Conservation (phyloP, 2,329 filamentous ascomycete genomes). For the Dactylellina cionopaga region DNA sequence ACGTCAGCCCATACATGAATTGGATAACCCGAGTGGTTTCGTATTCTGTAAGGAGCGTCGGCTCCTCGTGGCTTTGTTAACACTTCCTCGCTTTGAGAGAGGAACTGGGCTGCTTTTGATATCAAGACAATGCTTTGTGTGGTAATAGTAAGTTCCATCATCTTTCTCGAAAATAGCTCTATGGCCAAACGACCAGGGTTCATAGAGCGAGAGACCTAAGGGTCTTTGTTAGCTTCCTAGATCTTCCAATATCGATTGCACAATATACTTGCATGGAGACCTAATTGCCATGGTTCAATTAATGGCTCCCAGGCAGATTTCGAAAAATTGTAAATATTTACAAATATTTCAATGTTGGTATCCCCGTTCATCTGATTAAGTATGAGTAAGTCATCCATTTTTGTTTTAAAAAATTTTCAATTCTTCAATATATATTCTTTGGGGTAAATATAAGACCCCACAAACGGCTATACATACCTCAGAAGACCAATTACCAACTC, state of each 20-base stretch:
- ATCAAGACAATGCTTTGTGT: slow-evolving; percentile 91
- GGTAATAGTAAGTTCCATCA: slow-evolving; percentile 89
- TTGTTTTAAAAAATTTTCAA: no score
- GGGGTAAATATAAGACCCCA: no score
- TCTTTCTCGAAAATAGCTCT: slow-evolving; percentile 87
- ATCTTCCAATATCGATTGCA: background rate
- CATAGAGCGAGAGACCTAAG: slow-evolving; percentile 54
- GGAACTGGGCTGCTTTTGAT: slow-evolving; percentile 90
- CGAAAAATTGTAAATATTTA: slow-evolving; percentile 98
- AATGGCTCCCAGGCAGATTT: slow-evolving; percentile 98
- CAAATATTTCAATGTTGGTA: slow-evolving; percentile 88
- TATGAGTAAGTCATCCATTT: no score
- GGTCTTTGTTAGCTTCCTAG: background rate
- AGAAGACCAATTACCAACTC: slow-evolving; percentile 86
- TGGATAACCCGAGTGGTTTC: slow-evolving; percentile 95
- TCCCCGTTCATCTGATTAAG: slow-evolving; percentile 77
- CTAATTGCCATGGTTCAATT: slow-evolving; percentile 95
- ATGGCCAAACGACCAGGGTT: slow-evolving; percentile 80
- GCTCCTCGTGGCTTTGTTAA: slow-evolving; percentile 89
- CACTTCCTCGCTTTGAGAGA: slow-evolving; percentile 88
- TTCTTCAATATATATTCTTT: slow-evolving; percentile 14
- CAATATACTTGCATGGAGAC: slow-evolving; percentile 81
- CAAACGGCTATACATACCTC: slow-evolving; percentile 52
- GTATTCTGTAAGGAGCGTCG: slow-evolving; percentile 90
- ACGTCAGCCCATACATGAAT: slow-evolving; percentile 76